Conservation (phyloP, 768 basidiomycete genomes). For the Tricholoma hemisulphureum region DNA sequence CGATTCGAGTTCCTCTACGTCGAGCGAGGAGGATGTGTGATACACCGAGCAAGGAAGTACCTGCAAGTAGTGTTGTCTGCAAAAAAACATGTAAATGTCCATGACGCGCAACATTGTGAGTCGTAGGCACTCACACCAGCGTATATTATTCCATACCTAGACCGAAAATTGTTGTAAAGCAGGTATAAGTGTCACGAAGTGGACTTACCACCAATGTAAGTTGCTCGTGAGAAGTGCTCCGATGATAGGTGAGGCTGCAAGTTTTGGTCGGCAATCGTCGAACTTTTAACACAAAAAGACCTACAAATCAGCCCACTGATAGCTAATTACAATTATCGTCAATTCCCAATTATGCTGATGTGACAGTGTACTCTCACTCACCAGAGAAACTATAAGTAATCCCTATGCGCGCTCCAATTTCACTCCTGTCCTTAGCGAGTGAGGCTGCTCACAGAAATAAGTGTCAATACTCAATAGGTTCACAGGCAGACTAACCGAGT, state of each 20-base stretch:
- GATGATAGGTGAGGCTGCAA: constrained; percentile 43
- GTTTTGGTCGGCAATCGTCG: no score
- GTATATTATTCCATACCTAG: no score
- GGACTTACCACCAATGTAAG: constrained; percentile 39
- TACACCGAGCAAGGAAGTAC: background rate
- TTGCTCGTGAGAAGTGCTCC: constrained; percentile 47
- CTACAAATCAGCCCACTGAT: constrained; percentile 36
- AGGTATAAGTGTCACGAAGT: background rate
- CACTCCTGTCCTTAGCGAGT: constrained; percentile 38
- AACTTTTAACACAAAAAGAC: background rate
- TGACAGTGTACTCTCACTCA: constrained; percentile 17
- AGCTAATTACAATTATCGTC: constrained; percentile 5
- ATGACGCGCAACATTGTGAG: background rate
- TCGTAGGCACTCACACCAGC: background rate
- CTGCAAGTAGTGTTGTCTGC: background rate
- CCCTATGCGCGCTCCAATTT: constrained; percentile 48
- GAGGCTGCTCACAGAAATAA: constrained; percentile 15
- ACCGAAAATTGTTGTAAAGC: background rate
- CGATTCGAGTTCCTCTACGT: no score
- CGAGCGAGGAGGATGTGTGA: background rate
- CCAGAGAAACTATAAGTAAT: constrained; percentile 42
- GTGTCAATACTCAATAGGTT: background rate
- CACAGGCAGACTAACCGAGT: constrained; percentile 22
- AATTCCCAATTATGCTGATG: no score
- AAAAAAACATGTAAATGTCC: background rate